These are phyloP conservation scores for Aethionema arabicum DNA, from an alignment of 345 rosid species.

Conservation along the genomic window DNA sequence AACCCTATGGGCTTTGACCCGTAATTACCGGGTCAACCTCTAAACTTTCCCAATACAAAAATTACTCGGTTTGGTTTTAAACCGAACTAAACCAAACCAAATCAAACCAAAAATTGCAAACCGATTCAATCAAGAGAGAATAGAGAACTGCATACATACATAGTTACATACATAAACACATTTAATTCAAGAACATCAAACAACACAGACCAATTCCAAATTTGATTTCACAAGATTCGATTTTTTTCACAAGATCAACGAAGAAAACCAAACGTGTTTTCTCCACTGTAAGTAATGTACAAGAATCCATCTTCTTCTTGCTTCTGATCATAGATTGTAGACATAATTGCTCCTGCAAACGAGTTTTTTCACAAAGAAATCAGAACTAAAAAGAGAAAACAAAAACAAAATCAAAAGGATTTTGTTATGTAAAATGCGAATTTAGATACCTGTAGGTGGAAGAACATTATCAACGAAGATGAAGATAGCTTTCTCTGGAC, in stretches of 20 bases:
- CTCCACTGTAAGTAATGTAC: constrained; percentile 53
- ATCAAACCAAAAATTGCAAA: not conserved
- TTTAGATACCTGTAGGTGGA: constrained; percentile 36
- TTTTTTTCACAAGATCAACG: too few species aligned
- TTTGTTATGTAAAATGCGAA: constrained; percentile 4
- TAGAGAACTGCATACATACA: too few species aligned
- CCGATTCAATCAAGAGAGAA: too few species aligned
- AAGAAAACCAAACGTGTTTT: constrained; percentile 48
- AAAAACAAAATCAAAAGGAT: not conserved
- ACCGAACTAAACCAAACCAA: not conserved
- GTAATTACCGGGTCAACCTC: not conserved
- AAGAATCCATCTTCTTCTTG: constrained; percentile 51
- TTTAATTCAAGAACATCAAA: too few species aligned
- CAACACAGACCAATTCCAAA: too few species aligned
- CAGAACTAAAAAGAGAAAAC: too few species aligned
- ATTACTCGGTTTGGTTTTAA: too few species aligned
- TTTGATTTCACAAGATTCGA: too few species aligned
- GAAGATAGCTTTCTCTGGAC: constrained; percentile 57
- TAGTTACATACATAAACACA: too few species aligned
- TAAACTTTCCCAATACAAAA: not conserved
- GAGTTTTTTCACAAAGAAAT: not conserved
- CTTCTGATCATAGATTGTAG: constrained; percentile 35
- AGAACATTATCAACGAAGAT: constrained; percentile 48
- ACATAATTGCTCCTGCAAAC: constrained; percentile 49
- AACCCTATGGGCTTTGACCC: constrained; percentile 13